A percentile compares a stretch with the other conserved stretches of the same genome.
Conservation (phyloP, 345 rosid species). For the Psidium friedrichsthalianum region DNA sequence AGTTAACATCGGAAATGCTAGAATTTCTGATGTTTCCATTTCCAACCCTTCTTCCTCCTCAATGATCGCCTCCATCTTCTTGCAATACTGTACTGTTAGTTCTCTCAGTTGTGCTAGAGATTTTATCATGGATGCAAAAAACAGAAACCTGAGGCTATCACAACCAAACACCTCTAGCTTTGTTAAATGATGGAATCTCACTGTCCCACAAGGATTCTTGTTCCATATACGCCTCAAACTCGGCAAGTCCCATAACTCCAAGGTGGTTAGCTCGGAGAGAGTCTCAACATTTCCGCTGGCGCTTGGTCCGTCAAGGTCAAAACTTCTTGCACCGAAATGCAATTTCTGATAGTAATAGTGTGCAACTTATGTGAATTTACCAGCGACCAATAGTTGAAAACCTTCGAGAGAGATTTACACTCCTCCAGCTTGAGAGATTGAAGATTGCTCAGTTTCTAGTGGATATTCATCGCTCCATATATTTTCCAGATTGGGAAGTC, state of each 20-base stretch:
- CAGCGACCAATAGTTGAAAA: neutral
- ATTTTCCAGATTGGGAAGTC: neutral
- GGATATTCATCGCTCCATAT: neutral
- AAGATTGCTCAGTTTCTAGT: no score
- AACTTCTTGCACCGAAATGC: no score
- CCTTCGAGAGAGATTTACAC: neutral
- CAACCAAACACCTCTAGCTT: fast-evolving
- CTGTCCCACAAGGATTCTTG: no score
- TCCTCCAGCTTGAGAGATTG: fast-evolving
- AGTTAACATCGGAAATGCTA: neutral
- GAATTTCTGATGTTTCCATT: neutral
- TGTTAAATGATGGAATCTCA: neutral
- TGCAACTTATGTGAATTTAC: neutral
- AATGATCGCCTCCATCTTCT: neutral
- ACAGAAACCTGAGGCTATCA: fast-evolving
- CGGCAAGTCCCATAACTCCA: no score
- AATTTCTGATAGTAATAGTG: no score
- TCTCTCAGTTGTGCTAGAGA: neutral
- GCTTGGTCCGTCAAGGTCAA: no score
- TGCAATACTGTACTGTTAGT: fast-evolving
- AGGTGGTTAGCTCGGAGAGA: no score
- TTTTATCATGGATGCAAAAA: neutral
- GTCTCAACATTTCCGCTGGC: no score
- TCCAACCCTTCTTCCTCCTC: neutral
- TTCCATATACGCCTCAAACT: no score